Conservation (phyloP, 345 rosid species). For the Triadica sebifera region DNA sequence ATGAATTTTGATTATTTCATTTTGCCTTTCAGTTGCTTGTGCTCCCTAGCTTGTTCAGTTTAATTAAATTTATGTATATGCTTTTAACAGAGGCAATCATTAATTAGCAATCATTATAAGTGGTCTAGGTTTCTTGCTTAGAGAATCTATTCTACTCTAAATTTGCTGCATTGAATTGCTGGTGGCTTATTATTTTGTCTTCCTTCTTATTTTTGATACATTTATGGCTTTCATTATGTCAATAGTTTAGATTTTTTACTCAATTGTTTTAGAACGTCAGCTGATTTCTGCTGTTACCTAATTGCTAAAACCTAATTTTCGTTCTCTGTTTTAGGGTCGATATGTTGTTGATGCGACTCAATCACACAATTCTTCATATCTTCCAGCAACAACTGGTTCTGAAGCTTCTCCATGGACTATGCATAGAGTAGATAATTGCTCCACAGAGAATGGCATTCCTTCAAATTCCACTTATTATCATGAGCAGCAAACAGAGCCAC, state of each 20-base stretch:
- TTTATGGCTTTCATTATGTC: background rate
- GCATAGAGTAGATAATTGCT: conserved; percentile 49
- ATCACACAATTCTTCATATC: conserved; percentile 43
- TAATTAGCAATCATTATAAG: background rate
- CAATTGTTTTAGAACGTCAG: too few species aligned
- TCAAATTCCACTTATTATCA: conserved; percentile 46
- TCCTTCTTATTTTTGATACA: conserved; percentile 5
- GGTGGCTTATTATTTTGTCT: background rate
- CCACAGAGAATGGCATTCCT: conserved; percentile 56
- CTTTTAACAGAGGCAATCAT: background rate
- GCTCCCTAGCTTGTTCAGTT: background rate
- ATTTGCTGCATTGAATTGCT: conserved; percentile 16
- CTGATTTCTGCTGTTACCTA: too few species aligned
- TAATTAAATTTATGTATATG: background rate
- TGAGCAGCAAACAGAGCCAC: conserved; percentile 52
- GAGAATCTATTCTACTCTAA: conserved; percentile 5
- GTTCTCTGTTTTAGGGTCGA: conserved; percentile 40
- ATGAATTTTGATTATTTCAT: conserved; percentile 1
- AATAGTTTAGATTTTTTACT: too few species aligned
- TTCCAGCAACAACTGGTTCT: conserved; percentile 20
- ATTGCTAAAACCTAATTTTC: too few species aligned
- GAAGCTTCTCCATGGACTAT: conserved; percentile 50
- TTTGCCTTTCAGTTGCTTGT: background rate
- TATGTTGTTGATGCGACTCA: conserved; percentile 64
- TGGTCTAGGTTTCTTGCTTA: background rate